Percentiles rank a stretch among this genome's conserved stretches.
Conservation (phyloP, 306 rosid genomes). For the Quercus aquifolioides region DNA sequence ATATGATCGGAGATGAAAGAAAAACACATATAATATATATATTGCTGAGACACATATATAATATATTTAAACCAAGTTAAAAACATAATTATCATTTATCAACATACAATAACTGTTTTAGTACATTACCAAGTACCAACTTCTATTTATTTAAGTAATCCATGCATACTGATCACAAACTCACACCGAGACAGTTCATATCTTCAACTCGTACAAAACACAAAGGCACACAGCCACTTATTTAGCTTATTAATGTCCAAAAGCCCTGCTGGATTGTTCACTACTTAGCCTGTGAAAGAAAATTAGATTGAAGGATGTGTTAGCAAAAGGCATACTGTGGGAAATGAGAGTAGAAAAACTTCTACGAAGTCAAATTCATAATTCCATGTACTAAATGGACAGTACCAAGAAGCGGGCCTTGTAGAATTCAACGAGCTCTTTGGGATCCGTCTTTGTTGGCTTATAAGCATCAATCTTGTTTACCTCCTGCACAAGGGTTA, state of each 20-base stretch:
- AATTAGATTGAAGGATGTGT: not conserved
- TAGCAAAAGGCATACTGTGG: not conserved
- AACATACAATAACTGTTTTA: not conserved
- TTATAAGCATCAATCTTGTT: conserved; percentile 65
- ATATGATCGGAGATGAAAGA: too few species aligned
- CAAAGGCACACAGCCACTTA: not conserved
- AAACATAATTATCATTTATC: not conserved
- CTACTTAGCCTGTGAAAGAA: conserved; percentile 38
- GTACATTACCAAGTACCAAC: not conserved
- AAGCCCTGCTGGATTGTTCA: conserved; percentile 20
- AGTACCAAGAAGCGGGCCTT: conserved; percentile 55
- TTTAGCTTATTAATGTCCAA: not conserved
- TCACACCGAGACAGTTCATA: not conserved
- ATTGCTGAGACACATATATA: too few species aligned
- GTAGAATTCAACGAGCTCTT: conserved; percentile 37
- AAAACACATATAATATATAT: too few species aligned
- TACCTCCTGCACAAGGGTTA: conserved; percentile 43
- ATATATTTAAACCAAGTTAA: too few species aligned
- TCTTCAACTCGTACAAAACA: not conserved
- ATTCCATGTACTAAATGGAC: not conserved
- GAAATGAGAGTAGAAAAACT: not conserved
- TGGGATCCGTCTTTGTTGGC: conserved; percentile 49
- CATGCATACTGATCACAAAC: not conserved
- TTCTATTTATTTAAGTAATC: not conserved
- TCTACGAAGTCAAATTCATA: not conserved